Percentiles rank a stretch among this genome's conserved stretches.
Conservation (phyloP, 2,329 filamentous ascomycete genomes). For the Apiospora kogelbergensis region DNA sequence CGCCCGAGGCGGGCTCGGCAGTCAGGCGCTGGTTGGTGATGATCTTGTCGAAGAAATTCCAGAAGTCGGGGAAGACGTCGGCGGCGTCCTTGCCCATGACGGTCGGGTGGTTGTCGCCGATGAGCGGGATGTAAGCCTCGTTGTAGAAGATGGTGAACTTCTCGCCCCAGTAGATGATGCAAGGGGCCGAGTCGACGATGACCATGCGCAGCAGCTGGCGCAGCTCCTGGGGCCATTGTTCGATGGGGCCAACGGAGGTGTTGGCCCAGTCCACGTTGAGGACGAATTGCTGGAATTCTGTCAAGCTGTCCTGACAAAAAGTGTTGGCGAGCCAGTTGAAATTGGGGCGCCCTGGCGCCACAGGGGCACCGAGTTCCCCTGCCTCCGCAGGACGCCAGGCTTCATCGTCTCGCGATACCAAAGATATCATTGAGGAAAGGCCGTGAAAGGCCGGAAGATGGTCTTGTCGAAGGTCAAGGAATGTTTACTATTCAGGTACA, state of each 20-base stretch:
- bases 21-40: slow-evolving; percentile 28
- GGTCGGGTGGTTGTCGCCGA: slow-evolving; percentile 33
- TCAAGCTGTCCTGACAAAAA: slow-evolving; percentile 14
- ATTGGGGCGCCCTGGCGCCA: slow-evolving; percentile 8
- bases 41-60: slow-evolving; percentile 26
- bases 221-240: slow-evolving; percentile 38
- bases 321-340: slow-evolving; percentile 24
- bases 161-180: slow-evolving; percentile 36
- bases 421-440: slow-evolving; percentile 11
- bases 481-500: neutral
- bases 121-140: slow-evolving; percentile 30
- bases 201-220: slow-evolving; percentile 35
- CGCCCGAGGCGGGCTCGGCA: slow-evolving; percentile 21
- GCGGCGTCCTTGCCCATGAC: slow-evolving; percentile 36
- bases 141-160: slow-evolving; percentile 35
- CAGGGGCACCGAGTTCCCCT: neutral
- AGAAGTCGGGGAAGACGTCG: slow-evolving; percentile 39
- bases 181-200: slow-evolving; percentile 35
- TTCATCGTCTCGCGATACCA: slow-evolving; percentile 44
- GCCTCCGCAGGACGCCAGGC: neutral
- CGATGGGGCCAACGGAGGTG: slow-evolving; percentile 40
- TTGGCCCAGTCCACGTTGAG: slow-evolving; percentile 40
- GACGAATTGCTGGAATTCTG: slow-evolving; percentile 25
- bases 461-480: neutral
- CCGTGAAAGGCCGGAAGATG: neutral